Evolutionary conservation across 2,329 filamentous ascomycete genomes (phyloP), one percentile per base, ranked within the genome.

Genomic region (Penicillium sp.): DNA sequence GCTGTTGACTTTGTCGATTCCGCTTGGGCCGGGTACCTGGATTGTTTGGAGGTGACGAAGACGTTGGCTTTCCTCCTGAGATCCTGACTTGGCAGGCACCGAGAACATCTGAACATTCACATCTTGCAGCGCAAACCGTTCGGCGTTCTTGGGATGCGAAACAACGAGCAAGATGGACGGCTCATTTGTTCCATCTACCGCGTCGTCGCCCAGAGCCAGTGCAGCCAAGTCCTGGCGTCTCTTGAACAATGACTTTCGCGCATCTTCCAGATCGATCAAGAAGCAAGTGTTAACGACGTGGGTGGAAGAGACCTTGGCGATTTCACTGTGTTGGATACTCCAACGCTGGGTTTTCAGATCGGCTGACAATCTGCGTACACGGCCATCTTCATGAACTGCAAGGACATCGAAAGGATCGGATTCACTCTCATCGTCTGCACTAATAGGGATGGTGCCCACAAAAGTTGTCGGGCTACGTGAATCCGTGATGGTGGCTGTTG

Each of bases 311-410:
- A 62, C 48, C 43, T 72, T 70, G 14, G 67, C 61, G 39, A 72
- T 65, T 55, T 73, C 69, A 53, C 66, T 73, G 58, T 74, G 71
- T 21, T 70, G 63, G 19, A 76, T 63, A 50, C 65, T 75, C 76
- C 76, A 78, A 51, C 69, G 71, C 54, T 78, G 72, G 26, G 66
- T 71, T 54, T 73, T 68, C 13, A 79, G 59, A 55, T 79, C 74
- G 3, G 72, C 64, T 14, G 77, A 70, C 45, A 80, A 67, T 43
- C 74, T 69, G 11, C 75, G 73, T 19, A 80, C 62, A 49, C 63
- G 69, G 23, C 79, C 79, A 64, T 81, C 75, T 57, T 75, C 64
- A 53, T 81, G 77, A 14, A 80, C 72, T 11, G 71, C 69, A 19
- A 81, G 52, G 9, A 81, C 65, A 60, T 77, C 75, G 39, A 76